phyloP scores from a whole-genome alignment of 2,329 filamentous ascomycete genomes.

The Neofusicoccum sp. region DNA sequence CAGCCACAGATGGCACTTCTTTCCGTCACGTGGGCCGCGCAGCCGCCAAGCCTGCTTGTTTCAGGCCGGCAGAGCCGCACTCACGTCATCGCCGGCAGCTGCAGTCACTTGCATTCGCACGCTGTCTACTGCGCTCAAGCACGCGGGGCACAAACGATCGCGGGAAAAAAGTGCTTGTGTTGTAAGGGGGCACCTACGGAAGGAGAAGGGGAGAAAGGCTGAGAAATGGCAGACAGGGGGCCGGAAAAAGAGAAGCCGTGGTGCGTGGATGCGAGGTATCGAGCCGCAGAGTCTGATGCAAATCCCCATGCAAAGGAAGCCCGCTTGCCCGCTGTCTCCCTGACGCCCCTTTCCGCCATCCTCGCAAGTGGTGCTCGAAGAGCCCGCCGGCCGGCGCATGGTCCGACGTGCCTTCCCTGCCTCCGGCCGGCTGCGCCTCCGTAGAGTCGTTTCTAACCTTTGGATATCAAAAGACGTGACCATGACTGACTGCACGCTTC shows the following conservation, averaged over 20 bases:
- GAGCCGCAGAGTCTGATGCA: constrained; percentile 18
- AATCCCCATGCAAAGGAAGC: constrained; percentile 17
- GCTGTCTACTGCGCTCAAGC: neutral
- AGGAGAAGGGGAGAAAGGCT: neutral
- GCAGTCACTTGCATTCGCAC: neutral
- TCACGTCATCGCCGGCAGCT: constrained; percentile 4
- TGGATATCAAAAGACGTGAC: constrained; percentile 19
- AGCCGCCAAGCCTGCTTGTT: constrained; percentile 4
- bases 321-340: constrained; percentile 16
- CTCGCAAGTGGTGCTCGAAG: constrained; percentile 10
- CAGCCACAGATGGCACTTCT: neutral
- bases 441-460: constrained; percentile 17
- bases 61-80: constrained; percentile 11
- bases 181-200: constrained; percentile 8
- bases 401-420: neutral
- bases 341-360: constrained; percentile 6
- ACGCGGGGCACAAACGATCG: neutral
- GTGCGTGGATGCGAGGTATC: constrained; percentile 17
- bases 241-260: constrained; percentile 5
- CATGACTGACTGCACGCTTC: constrained; percentile 9
- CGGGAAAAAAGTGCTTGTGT: neutral
- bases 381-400: constrained; percentile 3
- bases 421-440: neutral
- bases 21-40: neutral
- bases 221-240: constrained; percentile 11